Base-by-base conservation (phyloP, 2,329 filamentous ascomycete species). In the Talaromyces sp. region DNA sequence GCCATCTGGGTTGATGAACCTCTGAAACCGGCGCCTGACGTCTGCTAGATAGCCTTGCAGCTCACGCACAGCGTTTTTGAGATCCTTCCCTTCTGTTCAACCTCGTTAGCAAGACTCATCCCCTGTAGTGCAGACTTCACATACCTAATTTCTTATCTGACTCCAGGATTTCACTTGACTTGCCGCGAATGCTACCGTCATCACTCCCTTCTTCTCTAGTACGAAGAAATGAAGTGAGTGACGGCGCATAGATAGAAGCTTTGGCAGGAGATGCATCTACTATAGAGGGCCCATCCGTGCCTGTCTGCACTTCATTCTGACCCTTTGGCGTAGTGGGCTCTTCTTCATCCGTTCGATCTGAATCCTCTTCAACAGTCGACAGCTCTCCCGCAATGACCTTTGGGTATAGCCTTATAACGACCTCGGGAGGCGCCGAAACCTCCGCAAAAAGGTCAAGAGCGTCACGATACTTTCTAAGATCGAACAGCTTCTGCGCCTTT, bases 371-470 rank as follows among this genome's bases (percentile, higher is more conserved):
- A 69, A 88, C 81, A 1, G 82, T 84, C 0, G 92, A 93, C 1
- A 96, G 79, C 27, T 92, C 87, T 0, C 95, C 95, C 0, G 94
- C 90, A 69, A 99, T 96, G 9, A 88, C 83, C 67, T 84, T 88
- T 1, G 95, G 95, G 70, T 93, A 99, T 10, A 98, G 79, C 47
- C 87, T 87, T 67, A 99, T 88, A 3, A 98, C 95, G 60, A 91
- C 85, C 74, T 96, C 92, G 0, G 95, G 94, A 0, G 95, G 92
- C 0, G 95, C 93, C 70, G 92, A 88, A 2, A 97, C 92, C 62
- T 95, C 90, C 3, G 91, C 91, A 78, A 98, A 98, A 1, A 99
- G 80, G 70, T 98, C 93, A 80, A 99, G 85, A 1, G 94, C 90
- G 59, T 93, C 89, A 45, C 89, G 86, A 73, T 93, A 99, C 74